Evolutionary conservation across 1,284 basidiomycete species (phyloP), one percentile per base, ranked within the genome.

Genomic region (Fomes fomentarius): DNA sequence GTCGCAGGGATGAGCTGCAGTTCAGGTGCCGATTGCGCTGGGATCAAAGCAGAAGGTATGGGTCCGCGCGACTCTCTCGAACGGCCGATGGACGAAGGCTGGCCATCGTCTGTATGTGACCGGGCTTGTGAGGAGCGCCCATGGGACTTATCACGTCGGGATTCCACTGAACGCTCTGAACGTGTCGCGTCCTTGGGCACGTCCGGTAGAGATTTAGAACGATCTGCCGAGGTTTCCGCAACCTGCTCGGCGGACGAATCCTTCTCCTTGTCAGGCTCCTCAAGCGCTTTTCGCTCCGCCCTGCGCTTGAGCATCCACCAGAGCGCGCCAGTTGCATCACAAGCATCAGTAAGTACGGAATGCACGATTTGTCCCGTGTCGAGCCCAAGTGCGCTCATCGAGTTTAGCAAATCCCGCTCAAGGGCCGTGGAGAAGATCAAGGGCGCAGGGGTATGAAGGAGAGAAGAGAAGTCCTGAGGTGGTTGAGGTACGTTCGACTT

Each of bases 221-320:
- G 60, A 25, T 67, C 66, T 24, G 63, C 63, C 41, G 43, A 57
- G 9, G 43, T 55, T 55, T 60, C 63, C 19, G 42, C 45, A 19
- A 50, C 19, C 14, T 60, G 58, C 44, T 55, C 57, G 26, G 34
- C 24, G 14, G n/a, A 37, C 31, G 7, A 55, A 30, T 2, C n/a
- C n/a, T n/a, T n/a, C n/a, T 58, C 47, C 34, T 42, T 49, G 22
- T 24, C n/a, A 2, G 63, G 74, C 14, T 80, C 76, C 43, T 83
- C 81, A 22, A 79, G 30, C 12, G 77, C 74, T 53, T 80, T 83
- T 65, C 84, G 87, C 69, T 92, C 88, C 9, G 86, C 80, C 65
- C 87, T 91, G 62, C 87, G 83, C 66, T 91, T 87, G 46, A 99
- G 75, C 80, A 98, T 92, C 97, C 97, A 99, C 96, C 96, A 99